Evolutionary conservation across 441 rosid species (phyloP), one percentile per base, ranked within the genome.

Genomic region (Adansonia madagascariensis): DNA sequence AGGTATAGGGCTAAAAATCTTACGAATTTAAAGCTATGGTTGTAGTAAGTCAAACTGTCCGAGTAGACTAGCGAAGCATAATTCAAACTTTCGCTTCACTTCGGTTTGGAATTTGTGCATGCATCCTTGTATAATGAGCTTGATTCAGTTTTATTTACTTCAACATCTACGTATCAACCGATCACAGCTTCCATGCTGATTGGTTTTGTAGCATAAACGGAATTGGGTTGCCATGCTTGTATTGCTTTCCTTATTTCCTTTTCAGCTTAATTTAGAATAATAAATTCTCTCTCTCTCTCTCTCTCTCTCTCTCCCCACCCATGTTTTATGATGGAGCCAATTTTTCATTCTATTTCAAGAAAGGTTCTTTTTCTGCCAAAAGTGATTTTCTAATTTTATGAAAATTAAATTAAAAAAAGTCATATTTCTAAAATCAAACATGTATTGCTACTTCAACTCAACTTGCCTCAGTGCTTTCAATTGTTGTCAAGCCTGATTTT

Each of bases 171-270:
- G 20, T 63, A 39, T 63, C 22, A 63, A 35, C 68, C 15, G 14
- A 63, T 63, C 46, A 31, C 3, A 3, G 46, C 46, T 8, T 31
- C 11, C 20, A 35, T 35, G 46, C 46, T 63, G 18, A 63, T 63
- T 63, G 44, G 17, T 63, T n/a, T 31, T 62, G 67, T 12, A 62
- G 67, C 44, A 62, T 31, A 62, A 62, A 27, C 3, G 46, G 68
- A 57, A 57, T 57, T 57, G 31, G 12, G 4, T 57, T 57, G 35
- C 63, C 63, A 57, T 57, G 46, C 17, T 6, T 63, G 68, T 63
- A 63, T 63, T 35, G 46, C 46, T 14, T 63, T 63, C 17, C 46
- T 18, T 63, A n/a, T 63, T 63, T 15, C n/a, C 44, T 63, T 14
- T 35, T n/a, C 46, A 14, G 20, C 14, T 63, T 63, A 1, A 11